Base-by-base conservation (phyloP, 2,329 filamentous ascomycete species). In the Diaporthe citrichinensis region DNA sequence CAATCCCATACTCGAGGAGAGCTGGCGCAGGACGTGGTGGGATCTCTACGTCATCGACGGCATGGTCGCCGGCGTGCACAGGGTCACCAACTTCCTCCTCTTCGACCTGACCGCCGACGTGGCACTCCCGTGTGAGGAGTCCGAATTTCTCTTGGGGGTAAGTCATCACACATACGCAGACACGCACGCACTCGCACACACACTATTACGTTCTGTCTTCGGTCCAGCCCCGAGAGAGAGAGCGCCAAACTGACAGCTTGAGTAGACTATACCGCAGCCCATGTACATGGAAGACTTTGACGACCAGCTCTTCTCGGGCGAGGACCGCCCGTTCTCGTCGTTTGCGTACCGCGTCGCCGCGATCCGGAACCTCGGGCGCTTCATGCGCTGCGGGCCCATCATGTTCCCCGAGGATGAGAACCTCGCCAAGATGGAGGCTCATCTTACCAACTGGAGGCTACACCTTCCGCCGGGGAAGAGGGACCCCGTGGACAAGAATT, bases 1-100 rank as follows among this genome's bases (percentile, higher is more conserved):
- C 7, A 90, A 93, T 76, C 87, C 91, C 0, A 87, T 95, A 2
- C 82, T 96, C 4, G 94, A 96, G 81, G 96, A 98, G 83, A 94
- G 93, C 82, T 93, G 95, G 90, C 90, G 95, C 25, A 89, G 96
- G 75, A 98, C 95, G 1, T 98, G 95, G 95, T 98, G 96, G 96
- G 95, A 92, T 77, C 81, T 92, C 5, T 96, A 93, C 81, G 90
- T 94, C n/a, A 90, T 95, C 20, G 95, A 98, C 81, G 94, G 93
- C 73, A 93, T 98, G 89, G 89, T 97, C 78, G 94, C 95, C 7
- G 94, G 94, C 4, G 92, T 98, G 78, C 94, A 94, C 78, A 90
- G 92, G 17, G 90, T 91, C 76, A 93, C 93, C 57, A 93, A 91
- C 73, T 94, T 94, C 82, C 84, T 89, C n/a, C 87, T 94, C 34